Conservation (phyloP, 148 eudicot genomes). For the Tetragonia tetragonoides region DNA sequence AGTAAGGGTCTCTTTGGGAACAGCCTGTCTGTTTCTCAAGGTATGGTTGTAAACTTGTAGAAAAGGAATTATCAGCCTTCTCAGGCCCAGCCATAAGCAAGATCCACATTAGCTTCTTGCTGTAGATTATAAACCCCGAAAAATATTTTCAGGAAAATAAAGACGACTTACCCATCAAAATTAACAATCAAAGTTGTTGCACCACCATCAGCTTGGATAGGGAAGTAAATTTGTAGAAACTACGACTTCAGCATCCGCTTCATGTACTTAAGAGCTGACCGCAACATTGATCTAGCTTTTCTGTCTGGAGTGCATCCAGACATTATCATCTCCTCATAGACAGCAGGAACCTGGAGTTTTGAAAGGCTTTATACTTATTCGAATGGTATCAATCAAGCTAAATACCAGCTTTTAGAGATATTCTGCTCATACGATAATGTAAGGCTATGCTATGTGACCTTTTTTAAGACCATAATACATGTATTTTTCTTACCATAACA, state of each 20-base stretch:
- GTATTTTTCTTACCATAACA: too few species aligned
- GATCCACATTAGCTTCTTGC: not conserved
- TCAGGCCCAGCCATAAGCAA: not conserved
- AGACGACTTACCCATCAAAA: conserved; percentile 17
- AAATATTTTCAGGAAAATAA: not conserved
- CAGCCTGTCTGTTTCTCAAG: not conserved
- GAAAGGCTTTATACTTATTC: conserved; percentile 2
- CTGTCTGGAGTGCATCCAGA: conserved; percentile 84
- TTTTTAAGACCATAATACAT: too few species aligned
- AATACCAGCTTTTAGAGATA: not conserved
- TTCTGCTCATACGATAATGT: too few species aligned
- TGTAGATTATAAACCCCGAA: not conserved
- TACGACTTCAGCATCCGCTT: conserved; percentile 58
- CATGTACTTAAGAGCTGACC: conserved; percentile 91
- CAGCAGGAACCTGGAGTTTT: conserved; percentile 74
- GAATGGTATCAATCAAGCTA: not conserved
- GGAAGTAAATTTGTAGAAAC: not conserved
- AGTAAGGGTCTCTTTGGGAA: not conserved
- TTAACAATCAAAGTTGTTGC: not conserved
- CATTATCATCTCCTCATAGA: conserved; percentile 87
- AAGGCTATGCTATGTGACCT: not conserved
- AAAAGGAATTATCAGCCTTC: too few species aligned
- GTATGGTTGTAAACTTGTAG: not conserved
- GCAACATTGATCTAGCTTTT: conserved; percentile 89
- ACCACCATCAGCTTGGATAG: conserved; percentile 8